Base-by-base conservation (phyloP, 2,329 filamentous ascomycete genomes). In the Raffaelea deltoideospora region DNA sequence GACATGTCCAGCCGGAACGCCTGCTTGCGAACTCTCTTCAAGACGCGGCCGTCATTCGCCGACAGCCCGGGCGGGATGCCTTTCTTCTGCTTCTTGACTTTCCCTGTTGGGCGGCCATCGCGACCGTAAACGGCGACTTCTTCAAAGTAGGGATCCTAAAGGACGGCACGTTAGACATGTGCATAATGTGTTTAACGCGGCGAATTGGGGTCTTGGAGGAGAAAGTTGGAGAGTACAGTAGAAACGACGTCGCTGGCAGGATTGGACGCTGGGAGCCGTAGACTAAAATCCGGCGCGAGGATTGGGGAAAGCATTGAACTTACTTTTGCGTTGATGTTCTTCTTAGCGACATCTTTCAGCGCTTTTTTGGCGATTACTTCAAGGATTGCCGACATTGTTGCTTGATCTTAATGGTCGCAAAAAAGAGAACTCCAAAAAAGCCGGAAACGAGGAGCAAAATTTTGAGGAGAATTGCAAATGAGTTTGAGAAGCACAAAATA, bases 71-170 rank as follows among this genome's bases (percentile, higher is more conserved):
- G 72, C 0, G 87, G 87, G 26, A 87, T 64, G 18, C 84, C 81
- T 60, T 92, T 93, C 61, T 81, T 84, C 53, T 79, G 72, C 57
- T 82, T 93, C 64, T 85, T 88, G 39, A 69, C 66, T 54, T 86
- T 92, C 49, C 73, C 76, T 3, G 55, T 69, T 20, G 76, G 74
- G 37, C 65, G 72, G 41, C 76, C 75, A 45, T 75, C 61, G 30
- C 81, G 63, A 43, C 75, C 70, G 9, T 80, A 82, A 30, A 87
- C 78, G 18, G 78, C 76, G 26, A 94, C 76, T 47, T 76, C 67
- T 55, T 93, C 84, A 50, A 87, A 93, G 61, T 86, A 94, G 6
- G 87, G 86, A 53, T 96, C 87, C 83, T 95, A 39, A 45, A 26
- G 43, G 37, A 31, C 17, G 18, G 39, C 35, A 33, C n/a, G n/a